Evolutionary conservation across 352 stramenopile species (phyloP), one percentile per base, ranked within the genome.

Genomic region (Phytophthora fragariaefolia): DNA sequence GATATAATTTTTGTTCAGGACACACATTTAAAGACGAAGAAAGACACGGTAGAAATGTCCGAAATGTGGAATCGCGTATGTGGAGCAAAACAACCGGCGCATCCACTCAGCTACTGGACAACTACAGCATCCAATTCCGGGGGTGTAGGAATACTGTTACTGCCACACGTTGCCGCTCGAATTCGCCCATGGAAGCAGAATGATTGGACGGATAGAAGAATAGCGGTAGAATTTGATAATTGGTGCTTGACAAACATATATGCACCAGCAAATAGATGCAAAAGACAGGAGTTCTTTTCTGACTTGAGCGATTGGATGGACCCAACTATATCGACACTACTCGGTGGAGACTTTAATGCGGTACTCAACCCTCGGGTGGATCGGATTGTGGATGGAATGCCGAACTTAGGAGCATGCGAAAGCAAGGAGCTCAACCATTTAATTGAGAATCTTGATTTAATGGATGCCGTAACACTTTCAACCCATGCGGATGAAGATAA

Each of bases 1-100:
- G 54, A 61, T 27, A 61, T 61, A 27, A 46, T 61, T 43, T 53
- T 61, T 52, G 40, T 61, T 24, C 54, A 61, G 52, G 40, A 51
- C 23, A 61, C 54, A 50, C 54, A 61, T 27, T 30, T 46, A 20
- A 36, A 30, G 26, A 53, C 42, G 15, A 17, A 9, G 2, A 13
- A 28, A n/a, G 54, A 61, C 3, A 20, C 42, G 2, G 12, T 45
- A 9, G 8, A 61, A 13, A 26, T 50, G n/a, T 46, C 13, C 3
- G 7, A 1, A 8, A 17, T 28, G n/a, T 61, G 54, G 54, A n/a
- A 52, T 9, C 38, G 20, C 5, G 18, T 26, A 8, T 61, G 54
- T 26, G 20, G 34, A 22, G 8, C 24, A 3, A 51, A 18, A 8
- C 15, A 43, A 4, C 40, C n/a, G 17, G 9, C 7, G 6, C 15